Conservation (phyloP, 1,139 yeast genomes). For the Pichia sp. region DNA sequence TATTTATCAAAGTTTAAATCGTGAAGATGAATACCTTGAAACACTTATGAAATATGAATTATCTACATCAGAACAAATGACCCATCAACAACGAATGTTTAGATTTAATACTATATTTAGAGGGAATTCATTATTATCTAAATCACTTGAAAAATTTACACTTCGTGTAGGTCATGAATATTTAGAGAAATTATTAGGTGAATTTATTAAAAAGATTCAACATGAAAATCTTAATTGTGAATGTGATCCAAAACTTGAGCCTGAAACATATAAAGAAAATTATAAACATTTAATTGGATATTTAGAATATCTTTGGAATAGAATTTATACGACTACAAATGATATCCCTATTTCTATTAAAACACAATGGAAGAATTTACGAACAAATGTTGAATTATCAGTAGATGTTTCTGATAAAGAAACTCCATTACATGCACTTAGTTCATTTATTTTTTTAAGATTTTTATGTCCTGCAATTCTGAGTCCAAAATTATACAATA, state of each 20-base stretch:
- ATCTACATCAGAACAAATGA: conserved; percentile 25
- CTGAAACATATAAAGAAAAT: conserved; percentile 38
- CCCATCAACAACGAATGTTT: conserved; percentile 35
- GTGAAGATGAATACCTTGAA: conserved; percentile 64
- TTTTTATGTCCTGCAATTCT: conserved; percentile 88
- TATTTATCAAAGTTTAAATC: conserved; percentile 56
- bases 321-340: conserved; percentile 60
- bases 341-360: conserved; percentile 72
- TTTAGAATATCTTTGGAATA: conserved; percentile 64
- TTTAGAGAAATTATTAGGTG: conserved; percentile 65
- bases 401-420: conserved; percentile 53
- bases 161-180: conserved; percentile 75
- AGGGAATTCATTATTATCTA: conserved; percentile 77
- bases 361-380: conserved; percentile 49
- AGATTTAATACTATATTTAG: conserved; percentile 63
- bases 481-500: conserved; percentile 77
- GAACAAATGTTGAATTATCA: conserved; percentile 53
- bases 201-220: conserved; percentile 50
- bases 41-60: conserved; percentile 63
- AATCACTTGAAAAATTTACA: conserved; percentile 72
- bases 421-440: conserved; percentile 61
- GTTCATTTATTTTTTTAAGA: conserved; percentile 79
- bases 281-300: conserved; percentile 48
- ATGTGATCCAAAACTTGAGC: conserved; percentile 56
- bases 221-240: conserved; percentile 56